Evolutionary conservation across 169 alveolate genomes (phyloP).

Genomic region (Cyclospora cayetanensis): DNA sequence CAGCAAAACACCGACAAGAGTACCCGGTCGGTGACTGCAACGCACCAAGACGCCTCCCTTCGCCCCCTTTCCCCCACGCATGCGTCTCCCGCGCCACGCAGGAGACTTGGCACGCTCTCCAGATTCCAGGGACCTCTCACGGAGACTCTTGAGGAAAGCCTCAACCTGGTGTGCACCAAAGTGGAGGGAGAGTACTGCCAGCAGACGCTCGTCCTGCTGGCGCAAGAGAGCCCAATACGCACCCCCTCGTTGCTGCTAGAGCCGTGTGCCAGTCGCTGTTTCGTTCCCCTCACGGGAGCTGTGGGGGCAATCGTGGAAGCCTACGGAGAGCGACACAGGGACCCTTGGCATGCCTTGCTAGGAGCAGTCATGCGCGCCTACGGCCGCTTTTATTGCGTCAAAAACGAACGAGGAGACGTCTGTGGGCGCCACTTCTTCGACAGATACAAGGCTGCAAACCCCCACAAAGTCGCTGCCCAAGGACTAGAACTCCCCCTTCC

Average conservation of each 20-base stretch:
- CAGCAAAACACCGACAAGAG: neutral
- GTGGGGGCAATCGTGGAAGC: slow-evolving; percentile 77
- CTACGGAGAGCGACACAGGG: slow-evolving; percentile 73
- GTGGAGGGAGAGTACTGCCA: slow-evolving; percentile 77
- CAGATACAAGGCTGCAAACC: slow-evolving; percentile 50
- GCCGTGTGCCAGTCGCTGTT: slow-evolving; percentile 80
- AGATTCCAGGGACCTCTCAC: slow-evolving; percentile 75
- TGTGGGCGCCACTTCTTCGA: slow-evolving; percentile 78
- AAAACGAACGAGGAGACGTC: slow-evolving; percentile 72
- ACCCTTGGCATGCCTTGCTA: slow-evolving; percentile 76
- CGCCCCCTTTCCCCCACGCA: neutral
- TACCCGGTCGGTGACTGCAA: neutral
- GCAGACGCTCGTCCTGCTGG: slow-evolving; percentile 76
- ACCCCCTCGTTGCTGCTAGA: slow-evolving; percentile 74
- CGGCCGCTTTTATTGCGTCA: slow-evolving; percentile 77
- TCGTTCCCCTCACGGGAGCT: slow-evolving; percentile 76
- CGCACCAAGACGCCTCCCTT: no score
- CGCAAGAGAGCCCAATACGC: slow-evolving; percentile 77
- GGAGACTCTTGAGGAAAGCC: slow-evolving; percentile 75
- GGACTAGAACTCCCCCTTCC: slow-evolving; percentile 64
- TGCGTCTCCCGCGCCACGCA: neutral
- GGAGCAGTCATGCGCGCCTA: slow-evolving; percentile 79
- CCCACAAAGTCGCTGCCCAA: slow-evolving; percentile 63
- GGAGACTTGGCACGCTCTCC: slow-evolving; percentile 55
- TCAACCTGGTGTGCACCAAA: slow-evolving; percentile 75